Evolutionary conservation across 1,284 basidiomycete genomes (phyloP), one percentile per base, ranked within the genome.

Genomic region (Cryptococcus sp.): DNA sequence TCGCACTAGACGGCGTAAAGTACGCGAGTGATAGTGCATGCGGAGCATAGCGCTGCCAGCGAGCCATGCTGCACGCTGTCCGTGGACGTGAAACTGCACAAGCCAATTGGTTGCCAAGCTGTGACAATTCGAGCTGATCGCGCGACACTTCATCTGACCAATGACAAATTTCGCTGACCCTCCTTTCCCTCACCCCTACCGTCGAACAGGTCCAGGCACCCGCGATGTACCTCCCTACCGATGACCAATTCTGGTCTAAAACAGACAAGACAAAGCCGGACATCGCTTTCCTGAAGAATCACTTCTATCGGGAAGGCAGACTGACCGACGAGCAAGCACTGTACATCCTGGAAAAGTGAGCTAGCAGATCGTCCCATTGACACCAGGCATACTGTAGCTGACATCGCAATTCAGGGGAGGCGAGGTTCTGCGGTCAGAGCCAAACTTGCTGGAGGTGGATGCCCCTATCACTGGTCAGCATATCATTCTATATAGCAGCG

Each of bases 251-350:
- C 84, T 95, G 88, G 81, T 88, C 88, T 59, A 85, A 86, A 64
- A 85, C 86, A 66, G 90, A 93, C 80, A 86, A 85, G 50, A 84
- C 87, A 40, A 94, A 93, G 77, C 93, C 92, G n/a, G 91, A 98
- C 79, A 85, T 98, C 70, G 93, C 91, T 38, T 99, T 95, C 80
- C 84, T 99, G 64, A 99, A 99, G 84, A 98, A 98, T 72, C 95
- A 99, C 80, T 97, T 99, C 75, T 98, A 98, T 78, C 87, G 94
- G 55, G 95, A 98, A 78, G 95, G 95, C 0, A 82, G 92, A 50
- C 73, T 96, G 69, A 92, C 87, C 25, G 92, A 96, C 77, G 91
- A 93, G 58, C 90, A 94, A 79, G 91, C 91, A 17, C 76, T 92
- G 56, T 93, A 86, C 81, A 95, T 95, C 72, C 80, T 96, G 56